Percentiles rank a stretch among this genome's conserved stretches.
These are phyloP conservation scores for Chalciporus chontae DNA, from an alignment of 768 basidiomycete genomes.

Conservation along the genomic window DNA sequence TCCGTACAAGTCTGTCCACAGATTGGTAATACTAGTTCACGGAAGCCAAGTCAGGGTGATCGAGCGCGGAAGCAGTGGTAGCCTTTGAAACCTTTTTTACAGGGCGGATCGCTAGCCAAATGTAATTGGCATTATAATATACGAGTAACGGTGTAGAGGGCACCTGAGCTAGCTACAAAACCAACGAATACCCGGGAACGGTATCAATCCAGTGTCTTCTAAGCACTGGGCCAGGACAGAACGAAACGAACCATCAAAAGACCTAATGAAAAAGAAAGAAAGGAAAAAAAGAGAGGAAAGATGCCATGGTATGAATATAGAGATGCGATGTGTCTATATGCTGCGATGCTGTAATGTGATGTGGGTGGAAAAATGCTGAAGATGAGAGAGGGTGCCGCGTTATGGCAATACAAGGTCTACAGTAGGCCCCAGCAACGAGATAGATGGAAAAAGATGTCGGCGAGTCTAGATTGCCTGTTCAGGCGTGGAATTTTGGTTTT, in stretches of 20 bases:
- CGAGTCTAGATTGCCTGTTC: slow-evolving; percentile 9
- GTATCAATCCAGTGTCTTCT: slow-evolving; percentile 12
- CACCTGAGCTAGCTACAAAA: slow-evolving; percentile 21
- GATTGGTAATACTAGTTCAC: background rate
- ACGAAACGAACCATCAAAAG: slow-evolving; percentile 13
- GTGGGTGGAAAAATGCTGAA: slow-evolving; percentile 15
- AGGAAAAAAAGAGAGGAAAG: slow-evolving; percentile 6
- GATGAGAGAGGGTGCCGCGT: slow-evolving; percentile 14
- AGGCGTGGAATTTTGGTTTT: slow-evolving; percentile 36
- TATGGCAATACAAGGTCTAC: slow-evolving; percentile 22
- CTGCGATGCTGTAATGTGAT: slow-evolving; percentile 26
- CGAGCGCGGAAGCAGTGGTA: background rate
- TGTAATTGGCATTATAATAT: slow-evolving; percentile 22
- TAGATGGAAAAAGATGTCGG: background rate
- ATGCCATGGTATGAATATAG: slow-evolving; percentile 36
- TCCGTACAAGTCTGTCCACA: background rate
- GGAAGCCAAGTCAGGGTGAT: background rate
- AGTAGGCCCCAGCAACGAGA: slow-evolving; percentile 14
- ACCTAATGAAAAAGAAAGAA: slow-evolving; percentile 3
- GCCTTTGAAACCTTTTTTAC: background rate
- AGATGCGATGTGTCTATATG: slow-evolving; percentile 33
- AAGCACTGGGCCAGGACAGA: slow-evolving; percentile 15
- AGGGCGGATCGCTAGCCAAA: background rate
- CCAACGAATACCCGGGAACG: slow-evolving; percentile 4
- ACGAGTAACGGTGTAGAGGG: slow-evolving; percentile 12